These are phyloP conservation scores for Candida ponderosae DNA, from an alignment of 805 yeast species.

Conservation along the genomic window DNA sequence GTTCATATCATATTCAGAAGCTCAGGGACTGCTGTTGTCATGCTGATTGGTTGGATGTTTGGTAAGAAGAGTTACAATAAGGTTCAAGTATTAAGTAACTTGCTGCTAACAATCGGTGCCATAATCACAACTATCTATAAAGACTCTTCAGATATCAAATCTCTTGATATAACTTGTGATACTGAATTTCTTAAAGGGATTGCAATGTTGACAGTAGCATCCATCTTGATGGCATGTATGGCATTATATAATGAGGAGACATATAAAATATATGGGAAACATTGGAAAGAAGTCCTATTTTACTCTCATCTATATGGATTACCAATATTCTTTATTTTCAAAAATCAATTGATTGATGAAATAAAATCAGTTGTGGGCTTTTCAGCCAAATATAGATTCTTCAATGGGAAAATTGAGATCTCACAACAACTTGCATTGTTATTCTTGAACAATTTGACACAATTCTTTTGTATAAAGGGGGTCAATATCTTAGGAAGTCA, in stretches of 20 bases:
- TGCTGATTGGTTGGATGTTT: conserved; percentile 43
- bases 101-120: conserved; percentile 48
- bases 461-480: conserved; percentile 57
- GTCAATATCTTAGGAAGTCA: conserved; percentile 54
- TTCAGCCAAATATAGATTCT: conserved; percentile 5
- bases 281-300: conserved; percentile 62
- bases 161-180: conserved; percentile 7
- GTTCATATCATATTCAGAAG: conserved; percentile 61
- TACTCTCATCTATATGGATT: conserved; percentile 50
- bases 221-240: conserved; percentile 45
- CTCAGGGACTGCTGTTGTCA: conserved; percentile 53
- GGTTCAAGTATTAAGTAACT: conserved; percentile 42
- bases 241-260: conserved; percentile 51
- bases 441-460: conserved; percentile 40
- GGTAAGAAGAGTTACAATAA: conserved; percentile 37
- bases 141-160: conserved; percentile 9
- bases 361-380: background rate
- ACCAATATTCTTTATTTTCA: conserved; percentile 41
- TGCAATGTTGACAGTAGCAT: conserved; percentile 35
- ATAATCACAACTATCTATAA: conserved; percentile 30
- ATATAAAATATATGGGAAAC: conserved; percentile 39
- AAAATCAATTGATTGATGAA: conserved; percentile 9
- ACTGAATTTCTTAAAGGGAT: conserved; percentile 19
- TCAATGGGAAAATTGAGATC: conserved; percentile 6
- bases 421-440: conserved; percentile 5